These are phyloP conservation scores for Corchorus olitorius DNA, from an alignment of 345 rosid species.

Conservation along the genomic window DNA sequence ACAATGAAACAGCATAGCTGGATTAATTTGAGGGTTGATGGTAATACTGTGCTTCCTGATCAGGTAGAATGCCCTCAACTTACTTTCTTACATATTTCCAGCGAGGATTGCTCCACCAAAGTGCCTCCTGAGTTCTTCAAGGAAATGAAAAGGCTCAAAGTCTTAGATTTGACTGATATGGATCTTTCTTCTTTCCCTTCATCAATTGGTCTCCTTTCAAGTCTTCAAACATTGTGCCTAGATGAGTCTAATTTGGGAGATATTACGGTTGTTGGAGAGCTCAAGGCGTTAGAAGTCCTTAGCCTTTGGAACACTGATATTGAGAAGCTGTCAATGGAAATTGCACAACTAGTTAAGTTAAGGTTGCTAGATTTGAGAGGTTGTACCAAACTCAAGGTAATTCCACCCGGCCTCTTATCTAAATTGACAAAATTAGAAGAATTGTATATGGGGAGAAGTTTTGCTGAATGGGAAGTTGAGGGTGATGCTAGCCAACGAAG, in stretches of 20 bases:
- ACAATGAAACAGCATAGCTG: too few relatives aligned
- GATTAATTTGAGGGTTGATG: too few relatives aligned
- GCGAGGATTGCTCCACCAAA: too few relatives aligned
- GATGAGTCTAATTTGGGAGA: fast-evolving
- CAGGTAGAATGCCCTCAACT: not conserved
- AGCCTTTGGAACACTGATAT: not conserved
- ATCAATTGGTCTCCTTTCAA: not conserved
- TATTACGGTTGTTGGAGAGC: not conserved
- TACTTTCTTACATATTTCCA: not conserved
- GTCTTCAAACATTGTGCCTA: conserved; percentile 13
- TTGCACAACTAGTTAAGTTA: conserved; percentile 18
- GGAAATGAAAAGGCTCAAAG: conserved; percentile 21
- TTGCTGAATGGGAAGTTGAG: conserved; percentile 10
- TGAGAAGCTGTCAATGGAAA: conserved; percentile 16
- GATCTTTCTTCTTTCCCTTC: conserved; percentile 5
- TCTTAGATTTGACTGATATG: not conserved
- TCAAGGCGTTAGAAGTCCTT: not conserved
- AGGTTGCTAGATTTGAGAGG: not conserved
- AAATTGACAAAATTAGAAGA: conserved; percentile 29
- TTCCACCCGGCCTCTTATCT: not conserved
- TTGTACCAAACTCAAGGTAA: too few relatives aligned
- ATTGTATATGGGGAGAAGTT: conserved; percentile 1
- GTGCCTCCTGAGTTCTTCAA: conserved; percentile 25
- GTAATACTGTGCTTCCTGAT: not conserved
- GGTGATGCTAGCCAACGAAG: not conserved